These are phyloP conservation scores for Ramaria sp. DNA, from an alignment of 768 basidiomycete species.

Conservation along the genomic window DNA sequence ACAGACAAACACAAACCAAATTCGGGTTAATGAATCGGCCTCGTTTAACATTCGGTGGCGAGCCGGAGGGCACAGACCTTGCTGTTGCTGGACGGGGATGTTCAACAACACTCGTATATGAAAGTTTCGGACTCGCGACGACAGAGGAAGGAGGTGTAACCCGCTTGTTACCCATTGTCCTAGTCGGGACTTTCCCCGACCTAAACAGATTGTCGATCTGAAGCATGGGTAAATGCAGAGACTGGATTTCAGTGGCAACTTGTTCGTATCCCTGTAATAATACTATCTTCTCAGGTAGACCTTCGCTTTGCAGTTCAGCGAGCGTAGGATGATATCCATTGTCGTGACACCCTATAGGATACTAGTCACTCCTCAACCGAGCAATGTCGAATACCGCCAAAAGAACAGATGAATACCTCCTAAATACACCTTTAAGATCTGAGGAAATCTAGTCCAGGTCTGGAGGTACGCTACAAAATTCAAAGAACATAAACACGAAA, in stretches of 20 bases:
- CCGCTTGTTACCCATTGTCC: conserved; percentile 11
- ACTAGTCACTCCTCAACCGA: neutral
- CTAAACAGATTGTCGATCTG: conserved; percentile 42
- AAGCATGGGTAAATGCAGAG: conserved; percentile 42
- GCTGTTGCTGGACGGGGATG: conserved; percentile 29
- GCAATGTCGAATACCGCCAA: neutral
- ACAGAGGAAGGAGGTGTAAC: conserved; percentile 35
- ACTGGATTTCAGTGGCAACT: conserved; percentile 31
- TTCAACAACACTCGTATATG: neutral
- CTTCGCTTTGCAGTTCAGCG: conserved; percentile 44
- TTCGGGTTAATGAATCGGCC: conserved; percentile 49
- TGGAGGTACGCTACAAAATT: conserved; percentile 48
- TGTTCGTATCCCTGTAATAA: conserved; percentile 42
- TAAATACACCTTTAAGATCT: conserved; percentile 65
- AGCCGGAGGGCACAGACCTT: conserved; percentile 55
- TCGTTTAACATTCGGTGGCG: conserved; percentile 17
- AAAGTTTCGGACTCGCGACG: neutral
- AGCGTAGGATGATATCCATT: conserved; percentile 48
- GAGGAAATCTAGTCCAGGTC: conserved; percentile 60
- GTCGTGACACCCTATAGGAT: conserved; percentile 40
- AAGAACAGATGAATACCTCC: conserved; percentile 35
- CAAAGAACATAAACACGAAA: neutral
- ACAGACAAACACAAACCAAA: conserved; percentile 33
- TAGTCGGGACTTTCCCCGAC: conserved; percentile 16
- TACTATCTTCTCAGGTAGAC: conserved; percentile 56